A percentile compares a stretch with the other conserved stretches of the same genome.
These are phyloP conservation scores for Nyssa sinensis DNA, from an alignment of 148 eudicot genomes.

Conservation along the genomic window DNA sequence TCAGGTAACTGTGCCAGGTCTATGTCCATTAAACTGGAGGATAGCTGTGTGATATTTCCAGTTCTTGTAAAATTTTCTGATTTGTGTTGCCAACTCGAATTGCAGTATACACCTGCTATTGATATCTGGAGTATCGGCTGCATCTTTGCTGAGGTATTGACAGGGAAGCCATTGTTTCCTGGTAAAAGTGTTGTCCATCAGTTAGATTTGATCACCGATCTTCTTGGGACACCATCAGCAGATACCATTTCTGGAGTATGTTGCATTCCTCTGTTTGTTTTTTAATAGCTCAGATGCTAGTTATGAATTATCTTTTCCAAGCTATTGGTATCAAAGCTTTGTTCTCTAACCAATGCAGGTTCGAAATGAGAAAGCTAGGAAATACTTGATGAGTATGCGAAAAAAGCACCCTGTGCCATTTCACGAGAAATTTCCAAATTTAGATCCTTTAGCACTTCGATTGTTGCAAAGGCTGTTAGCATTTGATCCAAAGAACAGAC, in stretches of 20 bases:
- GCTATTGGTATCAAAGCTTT: not conserved
- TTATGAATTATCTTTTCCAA: not conserved
- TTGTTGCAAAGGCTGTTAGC: constrained; percentile 66
- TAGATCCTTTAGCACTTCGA: constrained; percentile 62
- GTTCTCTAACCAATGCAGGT: constrained; percentile 38
- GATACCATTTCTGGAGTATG: constrained; percentile 83
- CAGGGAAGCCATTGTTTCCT: constrained; percentile 87
- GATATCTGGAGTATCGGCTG: constrained; percentile 98
- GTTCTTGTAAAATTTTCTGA: constrained; percentile 15
- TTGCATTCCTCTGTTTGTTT: not conserved
- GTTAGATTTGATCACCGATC: constrained; percentile 86
- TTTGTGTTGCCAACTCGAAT: constrained; percentile 5
- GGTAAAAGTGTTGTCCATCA: constrained; percentile 97
- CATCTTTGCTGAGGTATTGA: constrained; percentile 88
- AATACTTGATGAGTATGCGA: constrained; percentile 65
- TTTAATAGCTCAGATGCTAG: not conserved
- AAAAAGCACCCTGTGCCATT: constrained; percentile 61
- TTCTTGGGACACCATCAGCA: constrained; percentile 81
- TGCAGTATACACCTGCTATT: constrained; percentile 96
- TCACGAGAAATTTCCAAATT: constrained; percentile 60
- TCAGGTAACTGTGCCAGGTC: constrained; percentile 60
- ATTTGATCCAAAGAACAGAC: constrained; percentile 87
- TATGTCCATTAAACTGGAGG: constrained; percentile 24
- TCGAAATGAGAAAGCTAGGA: constrained; percentile 81
- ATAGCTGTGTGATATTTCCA: constrained; percentile 14